Evolutionary conservation across 352 stramenopile species (phyloP).

Genomic region (Phytophthora uliginosa): DNA sequence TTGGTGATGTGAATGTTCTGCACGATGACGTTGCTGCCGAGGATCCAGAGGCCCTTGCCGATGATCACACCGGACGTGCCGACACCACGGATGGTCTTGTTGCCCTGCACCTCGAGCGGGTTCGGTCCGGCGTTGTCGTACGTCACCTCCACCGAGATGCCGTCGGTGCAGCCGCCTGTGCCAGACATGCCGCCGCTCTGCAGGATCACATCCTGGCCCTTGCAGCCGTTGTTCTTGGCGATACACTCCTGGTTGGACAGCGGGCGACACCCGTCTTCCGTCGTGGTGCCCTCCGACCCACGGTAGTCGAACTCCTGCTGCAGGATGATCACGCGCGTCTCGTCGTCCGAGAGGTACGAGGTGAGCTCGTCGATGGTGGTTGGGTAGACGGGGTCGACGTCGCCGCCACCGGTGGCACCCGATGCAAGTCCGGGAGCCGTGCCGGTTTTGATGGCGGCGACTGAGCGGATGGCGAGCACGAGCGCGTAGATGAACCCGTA

Average conservation of each 20-base stretch:
- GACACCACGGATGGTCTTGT: slow-evolving; percentile 34
- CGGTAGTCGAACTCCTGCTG: slow-evolving; percentile 37
- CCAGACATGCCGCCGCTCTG: slow-evolving; percentile 17
- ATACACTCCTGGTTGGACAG: slow-evolving; percentile 32
- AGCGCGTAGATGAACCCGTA: slow-evolving; percentile 18
- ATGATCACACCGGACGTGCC: slow-evolving; percentile 25
- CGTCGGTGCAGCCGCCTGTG: slow-evolving; percentile 31
- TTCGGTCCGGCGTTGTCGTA: slow-evolving; percentile 36
- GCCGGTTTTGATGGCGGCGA: slow-evolving; percentile 25
- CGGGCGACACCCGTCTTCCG: slow-evolving; percentile 26
- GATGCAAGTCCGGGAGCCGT: slow-evolving; percentile 34
- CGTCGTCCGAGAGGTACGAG: slow-evolving; percentile 32
- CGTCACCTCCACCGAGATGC: slow-evolving; percentile 31
- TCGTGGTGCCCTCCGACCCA: slow-evolving; percentile 27
- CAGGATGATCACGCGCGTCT: slow-evolving; percentile 38
- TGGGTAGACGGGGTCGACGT: slow-evolving; percentile 30
- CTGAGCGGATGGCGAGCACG: slow-evolving; percentile 10
- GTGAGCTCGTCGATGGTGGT: slow-evolving; percentile 36
- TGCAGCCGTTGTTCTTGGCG: slow-evolving; percentile 37
- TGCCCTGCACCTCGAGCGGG: slow-evolving; percentile 21
- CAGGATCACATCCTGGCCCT: slow-evolving; percentile 41
- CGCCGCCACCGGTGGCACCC: slow-evolving; percentile 22
- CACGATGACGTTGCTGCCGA: slow-evolving; percentile 42
- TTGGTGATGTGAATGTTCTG: slow-evolving; percentile 42
- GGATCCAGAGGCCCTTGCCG: slow-evolving; percentile 27